Base-by-base conservation (phyloP, 805 yeast species). In the Wickerhamomyces chambardii region DNA sequence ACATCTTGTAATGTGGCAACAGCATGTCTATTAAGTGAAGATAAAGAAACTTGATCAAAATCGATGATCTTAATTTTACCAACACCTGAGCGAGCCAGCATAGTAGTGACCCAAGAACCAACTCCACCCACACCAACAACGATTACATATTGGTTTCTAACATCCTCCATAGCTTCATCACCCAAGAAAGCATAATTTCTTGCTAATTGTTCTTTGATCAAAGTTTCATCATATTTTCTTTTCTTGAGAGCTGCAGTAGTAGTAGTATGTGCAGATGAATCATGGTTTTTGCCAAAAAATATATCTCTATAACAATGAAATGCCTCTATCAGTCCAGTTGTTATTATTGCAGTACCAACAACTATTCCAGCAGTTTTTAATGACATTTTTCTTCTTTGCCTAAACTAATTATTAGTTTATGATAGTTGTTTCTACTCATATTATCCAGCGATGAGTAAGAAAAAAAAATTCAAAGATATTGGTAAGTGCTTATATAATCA, bases 41-140 rank as follows among this genome's bases (percentile, higher is more conserved):
- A 83, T 39, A 92, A 65, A 2, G 96, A 78, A 19, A 92, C 97
- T 62, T 92, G 99, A 58, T 92, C 99, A 54, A 92, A 92, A 59
- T 92, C 99, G 36, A 92, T 77, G 37, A 92, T 69, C 46, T 87
- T 71, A 35, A 92, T 56, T 39, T 74, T 71, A 16, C 82, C 79
- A 28, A 89, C 79, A 14, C 99, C 99, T 15, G 95, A 84, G 49
- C 99, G 76, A 2, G 84, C 82, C 37, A 92, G 68, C 83, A 94
- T 85, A 10, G 95, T 81, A 11, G 83, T 79, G 17, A 81, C 95
- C 90, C 96, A 89, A 0, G 97, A 89, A 3, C 99, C 99, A 29
- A 92, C 99, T 39, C 99, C 99, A 39, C 99, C 99, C 15, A 90
- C 92, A 22, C 99, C 98, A 11, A 77, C 81, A 14, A 90, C 83